Evolutionary conservation across 352 stramenopile species (phyloP).

Genomic region (Globisporangium canariense): DNA sequence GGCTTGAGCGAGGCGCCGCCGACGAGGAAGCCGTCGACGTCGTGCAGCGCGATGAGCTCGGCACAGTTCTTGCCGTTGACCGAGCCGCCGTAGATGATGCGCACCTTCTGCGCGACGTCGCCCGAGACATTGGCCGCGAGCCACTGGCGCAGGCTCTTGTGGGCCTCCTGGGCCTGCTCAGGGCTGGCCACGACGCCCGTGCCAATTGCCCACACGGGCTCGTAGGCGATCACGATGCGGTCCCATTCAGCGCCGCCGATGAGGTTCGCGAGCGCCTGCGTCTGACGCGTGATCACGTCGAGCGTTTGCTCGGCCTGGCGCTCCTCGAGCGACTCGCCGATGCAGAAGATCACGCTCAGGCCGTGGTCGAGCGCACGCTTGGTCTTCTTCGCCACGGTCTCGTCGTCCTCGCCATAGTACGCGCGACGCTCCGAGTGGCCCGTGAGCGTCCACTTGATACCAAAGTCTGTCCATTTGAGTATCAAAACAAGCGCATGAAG

Average conservation of each 20-base stretch:
- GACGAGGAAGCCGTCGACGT: constrained; percentile 93
- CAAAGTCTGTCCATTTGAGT: constrained; percentile 40
- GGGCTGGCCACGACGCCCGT: constrained; percentile 95
- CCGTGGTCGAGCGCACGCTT: constrained; percentile 87
- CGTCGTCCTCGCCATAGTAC: constrained; percentile 91
- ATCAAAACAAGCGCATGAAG: no score
- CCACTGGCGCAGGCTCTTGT: constrained; percentile 85
- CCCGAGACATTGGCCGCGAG: constrained; percentile 65
- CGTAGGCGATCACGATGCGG: constrained; percentile 94
- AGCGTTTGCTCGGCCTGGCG: constrained; percentile 87
- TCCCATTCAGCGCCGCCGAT: constrained; percentile 82
- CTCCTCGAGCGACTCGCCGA: constrained; percentile 94
- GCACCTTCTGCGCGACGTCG: constrained; percentile 62
- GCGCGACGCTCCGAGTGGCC: constrained; percentile 92
- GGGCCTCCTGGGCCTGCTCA: constrained; percentile 92
- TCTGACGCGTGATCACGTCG: constrained; percentile 93
- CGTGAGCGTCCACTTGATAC: constrained; percentile 78
- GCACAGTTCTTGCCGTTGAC: constrained; percentile 90
- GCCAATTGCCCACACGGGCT: constrained; percentile 98
- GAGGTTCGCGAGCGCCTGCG: constrained; percentile 88
- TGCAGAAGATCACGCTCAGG: constrained; percentile 95
- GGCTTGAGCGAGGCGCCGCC: constrained; percentile 92
- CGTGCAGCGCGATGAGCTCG: constrained; percentile 83
- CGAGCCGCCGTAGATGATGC: constrained; percentile 93
- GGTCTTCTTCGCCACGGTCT: constrained; percentile 93